These are phyloP conservation scores for Nemania sp. DNA, from an alignment of 2,329 filamentous ascomycete species.

Conservation along the genomic window DNA sequence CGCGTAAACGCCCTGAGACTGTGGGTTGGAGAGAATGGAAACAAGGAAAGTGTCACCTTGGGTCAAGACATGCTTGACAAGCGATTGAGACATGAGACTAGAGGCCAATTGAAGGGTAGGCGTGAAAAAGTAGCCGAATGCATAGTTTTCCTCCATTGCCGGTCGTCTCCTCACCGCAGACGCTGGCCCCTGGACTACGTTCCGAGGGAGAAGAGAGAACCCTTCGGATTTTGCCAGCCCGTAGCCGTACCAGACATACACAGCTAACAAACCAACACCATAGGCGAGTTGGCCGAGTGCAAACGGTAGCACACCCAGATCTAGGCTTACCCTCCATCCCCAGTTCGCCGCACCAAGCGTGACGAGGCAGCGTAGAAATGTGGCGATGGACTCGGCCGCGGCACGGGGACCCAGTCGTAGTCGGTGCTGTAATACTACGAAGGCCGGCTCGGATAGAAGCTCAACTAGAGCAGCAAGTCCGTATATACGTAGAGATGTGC, in stretches of 20 bases:
- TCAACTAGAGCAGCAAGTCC: conserved; percentile 74
- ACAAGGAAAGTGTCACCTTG: conserved; percentile 95
- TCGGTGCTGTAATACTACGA: conserved; percentile 86
- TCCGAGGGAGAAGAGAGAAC: conserved; percentile 75
- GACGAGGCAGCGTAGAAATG: conserved; percentile 78
- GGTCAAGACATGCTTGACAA: conserved; percentile 92
- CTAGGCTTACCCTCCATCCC: conserved; percentile 63
- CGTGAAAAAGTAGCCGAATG: conserved; percentile 73
- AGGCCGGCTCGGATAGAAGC: conserved; percentile 86
- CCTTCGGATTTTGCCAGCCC: conserved; percentile 65
- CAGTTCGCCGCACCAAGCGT: conserved; percentile 79
- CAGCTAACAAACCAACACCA: conserved; percentile 72
- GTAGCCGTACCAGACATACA: conserved; percentile 76
- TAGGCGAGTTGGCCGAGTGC: conserved; percentile 88
- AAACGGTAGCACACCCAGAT: conserved; percentile 86
- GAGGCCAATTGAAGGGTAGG: conserved; percentile 78
- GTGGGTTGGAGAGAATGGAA: conserved; percentile 78
- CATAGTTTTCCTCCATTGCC: conserved; percentile 55
- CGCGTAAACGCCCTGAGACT: conserved; percentile 90
- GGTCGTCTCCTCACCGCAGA: conserved; percentile 12
- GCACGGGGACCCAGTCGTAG: conserved; percentile 85
- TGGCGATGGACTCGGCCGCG: conserved; percentile 83
- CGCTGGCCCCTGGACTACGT: conserved; percentile 48
- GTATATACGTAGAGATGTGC: conserved; percentile 65
- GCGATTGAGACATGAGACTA: conserved; percentile 88